Evolutionary conservation across 2,329 filamentous ascomycete genomes (phyloP).

Genomic region (Fonsecaea monophora): DNA sequence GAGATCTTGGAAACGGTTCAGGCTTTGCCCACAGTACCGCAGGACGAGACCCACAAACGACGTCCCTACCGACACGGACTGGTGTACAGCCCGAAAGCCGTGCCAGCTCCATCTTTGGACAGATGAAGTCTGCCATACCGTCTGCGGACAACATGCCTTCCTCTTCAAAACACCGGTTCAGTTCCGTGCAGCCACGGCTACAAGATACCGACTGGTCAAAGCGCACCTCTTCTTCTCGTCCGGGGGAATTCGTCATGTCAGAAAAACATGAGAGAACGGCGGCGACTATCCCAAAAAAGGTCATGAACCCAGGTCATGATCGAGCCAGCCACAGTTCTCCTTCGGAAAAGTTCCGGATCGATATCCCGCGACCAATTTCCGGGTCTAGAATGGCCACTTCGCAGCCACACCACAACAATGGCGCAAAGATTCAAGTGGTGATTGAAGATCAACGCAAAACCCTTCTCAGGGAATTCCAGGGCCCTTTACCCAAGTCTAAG

Average conservation of each 20-base stretch:
- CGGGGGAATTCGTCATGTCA: not conserved
- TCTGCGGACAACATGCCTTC: not conserved
- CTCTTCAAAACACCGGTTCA: not conserved
- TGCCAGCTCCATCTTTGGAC: not conserved
- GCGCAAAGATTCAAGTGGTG: conserved; percentile 20
- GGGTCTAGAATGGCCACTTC: not conserved
- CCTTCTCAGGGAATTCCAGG: conserved; percentile 20
- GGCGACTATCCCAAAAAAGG: not conserved
- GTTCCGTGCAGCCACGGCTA: not conserved
- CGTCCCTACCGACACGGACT: not conserved
- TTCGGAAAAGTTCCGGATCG: not conserved
- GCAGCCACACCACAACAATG: not conserved
- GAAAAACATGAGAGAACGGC: no score
- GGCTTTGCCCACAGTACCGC: not conserved
- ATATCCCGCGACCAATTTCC: not conserved
- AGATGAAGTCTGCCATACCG: not conserved
- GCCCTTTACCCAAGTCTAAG: conserved; percentile 9
- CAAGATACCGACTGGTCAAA: not conserved
- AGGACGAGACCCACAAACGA: not conserved
- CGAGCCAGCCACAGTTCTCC: not conserved
- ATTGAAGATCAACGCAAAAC: conserved; percentile 1
- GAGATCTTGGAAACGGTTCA: not conserved
- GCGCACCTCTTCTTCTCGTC: not conserved
- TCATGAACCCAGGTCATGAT: not conserved
- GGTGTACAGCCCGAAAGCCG: not conserved